Percentiles rank a stretch among this genome's conserved stretches.
Evolutionary conservation across 495 filamentous ascomycete species (phyloP).

Genomic region (Cenococcum geophilum): DNA sequence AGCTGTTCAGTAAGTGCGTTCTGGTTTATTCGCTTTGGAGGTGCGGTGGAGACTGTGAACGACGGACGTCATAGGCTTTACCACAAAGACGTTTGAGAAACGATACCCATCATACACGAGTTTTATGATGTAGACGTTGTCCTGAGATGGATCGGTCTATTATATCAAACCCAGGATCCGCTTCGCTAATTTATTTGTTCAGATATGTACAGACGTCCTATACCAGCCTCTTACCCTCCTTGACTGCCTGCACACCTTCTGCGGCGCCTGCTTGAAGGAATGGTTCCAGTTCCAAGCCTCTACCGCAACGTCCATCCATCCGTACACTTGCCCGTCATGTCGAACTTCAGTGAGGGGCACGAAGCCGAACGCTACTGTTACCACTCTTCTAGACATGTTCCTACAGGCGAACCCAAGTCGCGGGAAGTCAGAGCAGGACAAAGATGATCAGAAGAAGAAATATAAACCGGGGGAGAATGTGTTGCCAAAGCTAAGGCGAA

Average conservation of each 20-base stretch:
- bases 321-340: constrained; percentile 88
- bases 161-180: constrained; percentile 9
- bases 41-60: neutral
- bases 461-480: constrained; percentile 78
- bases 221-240: constrained; percentile 93
- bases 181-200: constrained; percentile 20
- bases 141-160: neutral
- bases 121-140: neutral
- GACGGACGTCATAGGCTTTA: neutral
- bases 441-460: constrained; percentile 57
- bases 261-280: constrained; percentile 86
- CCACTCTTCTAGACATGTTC: constrained; percentile 74
- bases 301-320: constrained; percentile 47
- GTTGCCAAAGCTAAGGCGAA: constrained; percentile 49
- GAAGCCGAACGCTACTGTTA: constrained; percentile 75
- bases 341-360: constrained; percentile 78
- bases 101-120: neutral
- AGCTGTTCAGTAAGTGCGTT: constrained; percentile 72
- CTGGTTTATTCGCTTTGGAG: neutral
- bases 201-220: constrained; percentile 97
- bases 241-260: constrained; percentile 96
- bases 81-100: neutral
- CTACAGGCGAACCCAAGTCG: constrained; percentile 68
- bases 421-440: constrained; percentile 59
- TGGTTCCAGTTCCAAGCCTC: constrained; percentile 72